Conservation (phyloP, 306 rosid genomes). For the Luffa acutangula region DNA sequence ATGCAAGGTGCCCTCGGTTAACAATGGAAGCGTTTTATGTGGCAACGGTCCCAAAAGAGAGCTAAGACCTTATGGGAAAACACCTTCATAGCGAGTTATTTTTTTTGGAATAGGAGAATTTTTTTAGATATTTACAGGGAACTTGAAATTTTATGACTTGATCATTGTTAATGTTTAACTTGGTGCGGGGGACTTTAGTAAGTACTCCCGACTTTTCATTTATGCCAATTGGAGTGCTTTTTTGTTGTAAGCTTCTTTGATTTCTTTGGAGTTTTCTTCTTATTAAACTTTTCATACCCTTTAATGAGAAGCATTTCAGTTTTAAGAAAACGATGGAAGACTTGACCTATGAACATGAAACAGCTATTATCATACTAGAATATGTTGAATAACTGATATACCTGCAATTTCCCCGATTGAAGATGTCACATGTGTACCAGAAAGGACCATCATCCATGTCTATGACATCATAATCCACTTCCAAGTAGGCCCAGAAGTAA, state of each 20-base stretch:
- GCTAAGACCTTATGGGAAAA: too few species aligned
- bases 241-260: background rate
- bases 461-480: constrained; percentile 32
- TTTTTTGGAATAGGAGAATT: background rate
- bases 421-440: constrained; percentile 87
- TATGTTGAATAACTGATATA: constrained; percentile 20
- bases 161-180: background rate
- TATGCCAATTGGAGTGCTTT: background rate
- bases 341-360: background rate
- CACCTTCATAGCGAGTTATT: too few species aligned
- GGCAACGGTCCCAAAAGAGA: too few species aligned
- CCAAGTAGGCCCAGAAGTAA: constrained; percentile 77
- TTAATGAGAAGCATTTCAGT: background rate
- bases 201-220: background rate
- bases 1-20: background rate
- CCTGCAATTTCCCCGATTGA: constrained; percentile 89
- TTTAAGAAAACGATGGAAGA: background rate
- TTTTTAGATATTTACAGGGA: background rate
- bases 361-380: background rate
- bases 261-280: background rate
- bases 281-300: background rate
- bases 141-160: background rate
- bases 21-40: too few species aligned
- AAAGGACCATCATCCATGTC: constrained; percentile 47
- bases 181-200: background rate